These are phyloP conservation scores for Candida chilensis DNA, from an alignment of 805 yeast genomes.

Conservation along the genomic window DNA sequence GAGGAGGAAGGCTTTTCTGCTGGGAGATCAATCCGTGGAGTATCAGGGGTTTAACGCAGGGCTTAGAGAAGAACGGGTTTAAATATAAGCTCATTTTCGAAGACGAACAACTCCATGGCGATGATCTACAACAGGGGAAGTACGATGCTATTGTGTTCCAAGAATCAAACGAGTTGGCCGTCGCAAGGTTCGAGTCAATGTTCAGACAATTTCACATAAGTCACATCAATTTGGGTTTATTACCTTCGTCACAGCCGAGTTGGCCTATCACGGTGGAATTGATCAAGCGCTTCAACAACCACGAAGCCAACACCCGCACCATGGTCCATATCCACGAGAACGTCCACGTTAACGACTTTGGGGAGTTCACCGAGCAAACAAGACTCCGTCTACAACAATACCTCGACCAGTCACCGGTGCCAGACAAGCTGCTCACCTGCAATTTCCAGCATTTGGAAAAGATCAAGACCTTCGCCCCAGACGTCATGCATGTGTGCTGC, in stretches of 20 bases:
- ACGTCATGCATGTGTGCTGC: constrained; percentile 77
- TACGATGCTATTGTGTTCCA: constrained; percentile 32
- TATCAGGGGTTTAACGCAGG: constrained; percentile 56
- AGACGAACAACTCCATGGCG: constrained; percentile 17
- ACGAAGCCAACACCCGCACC: constrained; percentile 6
- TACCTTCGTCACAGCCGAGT: constrained; percentile 61
- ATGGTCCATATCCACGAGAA: constrained; percentile 71
- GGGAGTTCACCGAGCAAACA: constrained; percentile 13
- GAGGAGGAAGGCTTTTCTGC: constrained; percentile 50
- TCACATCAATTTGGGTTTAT: constrained; percentile 70
- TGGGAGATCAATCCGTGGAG: constrained; percentile 90
- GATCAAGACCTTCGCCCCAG: constrained; percentile 85
- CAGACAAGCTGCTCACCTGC: too few species aligned
- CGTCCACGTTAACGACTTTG: constrained; percentile 36
- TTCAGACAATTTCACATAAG: constrained; percentile 15
- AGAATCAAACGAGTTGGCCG: constrained; percentile 53
- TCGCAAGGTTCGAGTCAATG: constrained; percentile 21
- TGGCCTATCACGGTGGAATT: constrained; percentile 41
- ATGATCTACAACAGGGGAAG: constrained; percentile 9
- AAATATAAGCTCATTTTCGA: constrained; percentile 17
- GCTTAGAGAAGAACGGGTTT: constrained; percentile 37
- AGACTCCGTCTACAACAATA: too few species aligned
- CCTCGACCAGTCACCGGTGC: too few species aligned
- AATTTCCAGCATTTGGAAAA: constrained; percentile 37
- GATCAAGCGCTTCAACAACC: constrained; percentile 3